Conservation (phyloP, 352 stramenopile species). For the Plasmopara viticola region DNA sequence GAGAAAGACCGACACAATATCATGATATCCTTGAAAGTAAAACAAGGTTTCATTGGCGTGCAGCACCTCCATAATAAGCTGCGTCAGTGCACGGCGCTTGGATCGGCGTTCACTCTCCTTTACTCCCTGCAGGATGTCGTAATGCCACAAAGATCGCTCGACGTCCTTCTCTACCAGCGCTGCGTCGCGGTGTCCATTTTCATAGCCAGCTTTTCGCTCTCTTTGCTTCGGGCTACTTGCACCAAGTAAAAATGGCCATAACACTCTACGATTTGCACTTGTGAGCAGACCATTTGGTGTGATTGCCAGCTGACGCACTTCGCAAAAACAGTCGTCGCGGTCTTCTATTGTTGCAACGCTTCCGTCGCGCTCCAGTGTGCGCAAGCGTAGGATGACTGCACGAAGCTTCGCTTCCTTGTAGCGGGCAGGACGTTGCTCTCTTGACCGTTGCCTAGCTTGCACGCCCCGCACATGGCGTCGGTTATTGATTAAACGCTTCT, state of each 20-base stretch:
- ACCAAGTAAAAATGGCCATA: conserved; percentile 64
- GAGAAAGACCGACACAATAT: conserved; percentile 85
- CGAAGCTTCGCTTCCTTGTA: conserved; percentile 58
- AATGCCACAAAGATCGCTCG: conserved; percentile 81
- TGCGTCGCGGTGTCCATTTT: conserved; percentile 47
- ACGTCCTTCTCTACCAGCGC: conserved; percentile 78
- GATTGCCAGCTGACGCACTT: conserved; percentile 59
- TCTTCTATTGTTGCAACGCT: conserved; percentile 12
- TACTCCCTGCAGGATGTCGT: conserved; percentile 54
- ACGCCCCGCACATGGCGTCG: conserved; percentile 27
- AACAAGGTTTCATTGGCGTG: conserved; percentile 44
- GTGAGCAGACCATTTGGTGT: conserved; percentile 47
- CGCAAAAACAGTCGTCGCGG: conserved; percentile 32
- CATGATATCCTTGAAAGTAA: conserved; percentile 92
- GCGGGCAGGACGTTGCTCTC: conserved; percentile 35
- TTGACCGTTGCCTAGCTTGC: conserved; percentile 20
- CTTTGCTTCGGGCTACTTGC: conserved; percentile 1
- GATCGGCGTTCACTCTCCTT: conserved; percentile 53
- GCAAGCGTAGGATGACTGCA: conserved; percentile 22
- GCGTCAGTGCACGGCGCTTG: conserved; percentile 55
- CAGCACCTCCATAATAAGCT: conserved; percentile 55
- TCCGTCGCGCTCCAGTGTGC: conserved; percentile 8
- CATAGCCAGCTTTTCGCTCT: conserved; percentile 2
- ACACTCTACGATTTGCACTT: conserved; percentile 41
- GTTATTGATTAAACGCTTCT: conserved; percentile 27